These are phyloP conservation scores for Macaranga tanarius DNA, from an alignment of 441 rosid genomes.

Conservation along the genomic window DNA sequence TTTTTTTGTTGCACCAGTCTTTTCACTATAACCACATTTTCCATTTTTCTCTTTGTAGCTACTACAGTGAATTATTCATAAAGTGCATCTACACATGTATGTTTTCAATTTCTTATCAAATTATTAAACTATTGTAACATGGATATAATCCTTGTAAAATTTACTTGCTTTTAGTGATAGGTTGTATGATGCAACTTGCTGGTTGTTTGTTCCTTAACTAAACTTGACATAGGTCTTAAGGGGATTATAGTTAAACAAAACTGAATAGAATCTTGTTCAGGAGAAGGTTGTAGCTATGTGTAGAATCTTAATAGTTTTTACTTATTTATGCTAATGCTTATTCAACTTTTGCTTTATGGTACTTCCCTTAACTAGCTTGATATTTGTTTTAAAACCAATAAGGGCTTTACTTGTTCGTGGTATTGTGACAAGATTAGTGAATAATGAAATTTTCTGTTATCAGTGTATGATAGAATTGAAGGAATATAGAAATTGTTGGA, in stretches of 20 bases:
- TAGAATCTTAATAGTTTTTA: no score
- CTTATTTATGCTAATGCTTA: no score
- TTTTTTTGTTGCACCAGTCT: background rate
- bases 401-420: background rate
- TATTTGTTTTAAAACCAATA: background rate
- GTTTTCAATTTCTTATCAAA: conserved; percentile 9
- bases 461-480: background rate
- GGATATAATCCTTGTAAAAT: background rate
- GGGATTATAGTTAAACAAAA: no score
- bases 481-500: background rate
- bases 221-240: background rate
- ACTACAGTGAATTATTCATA: background rate
- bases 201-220: background rate
- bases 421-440: background rate
- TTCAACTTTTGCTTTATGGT: background rate
- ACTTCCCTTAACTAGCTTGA: background rate
- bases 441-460: background rate
- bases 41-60: background rate
- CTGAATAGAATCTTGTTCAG: conserved; percentile 1
- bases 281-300: background rate
- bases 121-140: background rate
- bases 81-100: background rate
- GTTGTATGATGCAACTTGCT: background rate
- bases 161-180: conserved; percentile 6
- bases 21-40: background rate